A percentile compares a stretch with the other conserved stretches of the same genome.
Evolutionary conservation across 2,329 filamentous ascomycete genomes (phyloP).

Genomic region (Trichoderma guizhouense): DNA sequence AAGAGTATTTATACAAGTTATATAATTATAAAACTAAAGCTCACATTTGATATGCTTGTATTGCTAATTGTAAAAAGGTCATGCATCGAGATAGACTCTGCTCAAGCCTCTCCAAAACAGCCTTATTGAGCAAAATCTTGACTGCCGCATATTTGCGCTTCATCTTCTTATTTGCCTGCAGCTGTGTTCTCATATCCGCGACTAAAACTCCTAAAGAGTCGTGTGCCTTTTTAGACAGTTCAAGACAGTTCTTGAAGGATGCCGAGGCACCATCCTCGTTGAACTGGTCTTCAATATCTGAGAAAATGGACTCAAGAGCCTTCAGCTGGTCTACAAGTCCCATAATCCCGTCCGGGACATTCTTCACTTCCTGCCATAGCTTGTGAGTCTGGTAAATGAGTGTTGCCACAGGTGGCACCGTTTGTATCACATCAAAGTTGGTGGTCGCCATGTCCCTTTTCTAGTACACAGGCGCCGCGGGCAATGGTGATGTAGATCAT

Average conservation of each 20-base stretch:
- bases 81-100: constrained; percentile 21
- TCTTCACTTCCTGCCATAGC: constrained; percentile 27
- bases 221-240: constrained; percentile 19
- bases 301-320: constrained; percentile 19
- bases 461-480: not conserved
- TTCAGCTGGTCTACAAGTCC: constrained; percentile 24
- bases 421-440: constrained; percentile 27
- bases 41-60: constrained; percentile 24
- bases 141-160: constrained; percentile 22
- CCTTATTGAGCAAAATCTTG: constrained; percentile 24
- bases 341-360: constrained; percentile 24
- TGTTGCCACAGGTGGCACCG: constrained; percentile 23
- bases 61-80: constrained; percentile 20
- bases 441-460: constrained; percentile 21
- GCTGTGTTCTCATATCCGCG: constrained; percentile 18
- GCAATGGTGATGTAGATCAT: not conserved
- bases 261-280: constrained; percentile 3
- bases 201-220: constrained; percentile 20
- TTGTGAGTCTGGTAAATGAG: constrained; percentile 22
- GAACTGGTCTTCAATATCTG: constrained; percentile 21
- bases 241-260: constrained; percentile 14
- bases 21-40: not conserved
- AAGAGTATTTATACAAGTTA: not conserved
- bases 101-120: constrained; percentile 21
- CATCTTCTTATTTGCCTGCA: constrained; percentile 19